Evolutionary conservation across 345 rosid genomes (phyloP), one percentile per base, ranked within the genome.

Genomic region (Geranium rotundifolium): DNA sequence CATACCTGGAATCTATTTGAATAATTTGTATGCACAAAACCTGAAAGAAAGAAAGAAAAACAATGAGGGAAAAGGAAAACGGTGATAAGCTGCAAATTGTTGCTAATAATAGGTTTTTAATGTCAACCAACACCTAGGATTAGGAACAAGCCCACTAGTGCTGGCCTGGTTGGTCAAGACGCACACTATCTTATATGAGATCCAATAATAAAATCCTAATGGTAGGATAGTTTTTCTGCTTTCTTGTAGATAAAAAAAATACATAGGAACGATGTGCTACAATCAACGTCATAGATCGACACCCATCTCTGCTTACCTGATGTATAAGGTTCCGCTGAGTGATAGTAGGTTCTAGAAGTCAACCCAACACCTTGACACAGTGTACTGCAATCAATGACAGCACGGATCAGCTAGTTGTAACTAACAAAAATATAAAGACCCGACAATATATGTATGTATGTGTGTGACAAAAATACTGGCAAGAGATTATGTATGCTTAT

Each of bases 1-100:
- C 56, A 17, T 72, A 63, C 75, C 75, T 66, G 67, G 39, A 58
- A 34, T 30, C 34, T 29, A 58, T 58, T 59, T 27, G 60, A 31
- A 66, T 58, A 66, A 17, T 54, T 59, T 23, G 60, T 6, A 55
- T 63, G 37, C 34, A 61, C 54, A 62, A 62, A 64, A 34, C 63
- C 71, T 72, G 75, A 58, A 12, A 49, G 27, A 23, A 23, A 23
- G 27, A 56, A 46, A 60, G 18, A 34, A 54, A 37, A 62, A 7
- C 19, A 56, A 7, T 4, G 56, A 29, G 19, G 10, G 16, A 65
- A 65, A 41, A 39, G 19, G 27, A 57, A 31, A 34, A 14, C 23
- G 17, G 30, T 17, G 9, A 63, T 66, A 34, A 52, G 19, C 67
- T 29, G 70, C 61, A 17, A 61, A 29, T 31, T 34, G 64, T 12